Conservation (phyloP, 345 rosid genomes). For the Cardamine occulta region DNA sequence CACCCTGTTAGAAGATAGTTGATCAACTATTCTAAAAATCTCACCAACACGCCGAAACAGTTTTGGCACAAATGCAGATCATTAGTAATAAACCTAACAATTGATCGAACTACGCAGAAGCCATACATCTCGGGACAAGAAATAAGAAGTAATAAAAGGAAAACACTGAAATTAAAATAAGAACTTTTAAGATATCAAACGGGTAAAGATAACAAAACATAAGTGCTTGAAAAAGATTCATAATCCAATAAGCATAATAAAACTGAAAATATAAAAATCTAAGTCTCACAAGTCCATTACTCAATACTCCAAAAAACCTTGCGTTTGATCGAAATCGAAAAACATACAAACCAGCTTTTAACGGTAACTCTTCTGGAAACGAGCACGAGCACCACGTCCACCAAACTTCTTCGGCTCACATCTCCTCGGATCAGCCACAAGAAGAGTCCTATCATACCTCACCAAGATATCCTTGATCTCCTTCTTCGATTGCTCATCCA, state of each 20-base stretch:
- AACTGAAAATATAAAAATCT: slow-evolving; percentile 19
- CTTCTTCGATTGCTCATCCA: slow-evolving; percentile 89
- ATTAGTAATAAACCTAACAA: neutral
- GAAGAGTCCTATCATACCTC: slow-evolving; percentile 82
- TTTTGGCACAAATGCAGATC: neutral
- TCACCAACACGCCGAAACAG: no score
- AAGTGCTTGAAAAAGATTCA: slow-evolving; percentile 14
- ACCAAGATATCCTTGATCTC: slow-evolving; percentile 84
- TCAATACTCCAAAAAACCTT: slow-evolving; percentile 25
- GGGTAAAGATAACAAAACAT: slow-evolving; percentile 16
- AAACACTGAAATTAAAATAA: neutral
- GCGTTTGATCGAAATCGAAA: slow-evolving; percentile 15
- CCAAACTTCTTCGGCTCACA: slow-evolving; percentile 99
- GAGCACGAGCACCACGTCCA: slow-evolving; percentile 91
- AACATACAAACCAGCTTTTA: slow-evolving; percentile 46
- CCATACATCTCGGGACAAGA: neutral
- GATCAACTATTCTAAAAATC: neutral
- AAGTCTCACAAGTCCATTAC: slow-evolving; percentile 36
- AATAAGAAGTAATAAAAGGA: neutral
- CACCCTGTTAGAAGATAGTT: no score
- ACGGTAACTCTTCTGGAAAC: slow-evolving; percentile 98
- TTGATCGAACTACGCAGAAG: neutral
- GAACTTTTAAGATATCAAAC: slow-evolving; percentile 22
- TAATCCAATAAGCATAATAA: slow-evolving; percentile 23
- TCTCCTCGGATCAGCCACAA: slow-evolving; percentile 89